These are phyloP conservation scores for Yamadazyma diospyri DNA, from an alignment of 1,139 yeast species.

Conservation along the genomic window DNA sequence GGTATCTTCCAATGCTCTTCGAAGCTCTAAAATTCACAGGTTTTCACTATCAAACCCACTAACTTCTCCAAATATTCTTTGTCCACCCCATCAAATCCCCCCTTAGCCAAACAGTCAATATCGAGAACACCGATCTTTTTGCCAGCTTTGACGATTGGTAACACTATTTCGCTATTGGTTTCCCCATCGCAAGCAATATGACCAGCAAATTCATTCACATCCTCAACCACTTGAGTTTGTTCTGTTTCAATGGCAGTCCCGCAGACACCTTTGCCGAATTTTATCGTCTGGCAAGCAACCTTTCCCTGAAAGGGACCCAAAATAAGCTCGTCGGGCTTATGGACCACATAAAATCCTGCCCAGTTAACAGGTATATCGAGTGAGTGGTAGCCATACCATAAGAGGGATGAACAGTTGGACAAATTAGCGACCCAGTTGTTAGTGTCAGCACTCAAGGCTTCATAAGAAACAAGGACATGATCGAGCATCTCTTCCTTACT, in stretches of 20 bases:
- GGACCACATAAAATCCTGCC: slow-evolving; percentile 80
- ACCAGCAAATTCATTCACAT: slow-evolving; percentile 80
- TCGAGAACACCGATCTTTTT: slow-evolving; percentile 73
- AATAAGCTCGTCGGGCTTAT: slow-evolving; percentile 46
- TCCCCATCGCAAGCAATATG: slow-evolving; percentile 98
- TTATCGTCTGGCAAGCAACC: slow-evolving; percentile 87
- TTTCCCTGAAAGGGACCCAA: slow-evolving; percentile 96
- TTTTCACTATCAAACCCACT: slow-evolving; percentile 45
- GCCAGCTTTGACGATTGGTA: slow-evolving; percentile 60
- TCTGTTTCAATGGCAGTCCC: slow-evolving; percentile 68
- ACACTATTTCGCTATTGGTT: slow-evolving; percentile 88
- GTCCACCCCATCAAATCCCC: slow-evolving; percentile 70
- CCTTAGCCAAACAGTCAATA: slow-evolving; percentile 65
- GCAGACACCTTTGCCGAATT: slow-evolving; percentile 84
- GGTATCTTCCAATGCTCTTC: too few relatives aligned
- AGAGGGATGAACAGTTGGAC: slow-evolving; percentile 77
- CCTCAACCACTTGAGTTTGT: slow-evolving; percentile 67
- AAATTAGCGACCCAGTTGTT: slow-evolving; percentile 85
- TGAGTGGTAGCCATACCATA: slow-evolving; percentile 85
- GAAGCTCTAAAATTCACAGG: slow-evolving; percentile 43
- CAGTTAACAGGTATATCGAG: slow-evolving; percentile 65
- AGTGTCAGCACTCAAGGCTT: slow-evolving; percentile 60
- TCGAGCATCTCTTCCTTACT: slow-evolving; percentile 58
- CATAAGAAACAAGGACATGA: slow-evolving; percentile 55
- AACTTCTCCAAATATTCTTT: slow-evolving; percentile 55